Percentiles rank a stretch among this genome's conserved stretches.
These are phyloP conservation scores for Scheffersomyces titani DNA, from an alignment of 1,139 yeast species.

Conservation along the genomic window DNA sequence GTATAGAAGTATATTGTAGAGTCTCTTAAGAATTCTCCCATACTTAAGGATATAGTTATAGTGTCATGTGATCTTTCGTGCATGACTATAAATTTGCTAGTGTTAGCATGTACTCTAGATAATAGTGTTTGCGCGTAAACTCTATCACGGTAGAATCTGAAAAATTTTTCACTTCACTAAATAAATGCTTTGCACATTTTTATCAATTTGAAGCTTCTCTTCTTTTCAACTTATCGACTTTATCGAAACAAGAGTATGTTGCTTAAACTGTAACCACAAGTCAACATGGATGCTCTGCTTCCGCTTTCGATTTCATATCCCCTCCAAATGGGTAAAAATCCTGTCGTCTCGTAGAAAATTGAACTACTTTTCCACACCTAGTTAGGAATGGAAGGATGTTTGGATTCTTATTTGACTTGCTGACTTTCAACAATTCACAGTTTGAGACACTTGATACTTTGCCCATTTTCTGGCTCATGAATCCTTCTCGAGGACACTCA, in stretches of 20 bases:
- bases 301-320: background rate
- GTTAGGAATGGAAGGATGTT: background rate
- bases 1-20: background rate
- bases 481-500: conserved; percentile 41
- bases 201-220: background rate
- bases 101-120: background rate
- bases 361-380: background rate
- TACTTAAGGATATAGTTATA: background rate
- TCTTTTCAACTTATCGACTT: background rate
- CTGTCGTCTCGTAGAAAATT: conserved; percentile 15
- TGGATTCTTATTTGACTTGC: conserved; percentile 3
- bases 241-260: background rate
- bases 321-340: conserved; percentile 15
- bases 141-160: background rate
- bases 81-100: background rate
- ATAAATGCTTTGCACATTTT: background rate
- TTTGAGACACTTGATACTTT: conserved; percentile 35
- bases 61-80: conserved; percentile 2
- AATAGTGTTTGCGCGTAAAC: background rate
- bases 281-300: conserved; percentile 1
- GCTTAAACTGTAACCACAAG: background rate
- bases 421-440: conserved; percentile 7
- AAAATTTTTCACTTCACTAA: background rate
- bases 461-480: conserved; percentile 30
- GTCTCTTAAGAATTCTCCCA: background rate